Evolutionary conservation across 192 early-diverging fungal genomes (phyloP), one percentile per base, ranked within the genome.

Genomic region (Chytriomyces sp.): DNA sequence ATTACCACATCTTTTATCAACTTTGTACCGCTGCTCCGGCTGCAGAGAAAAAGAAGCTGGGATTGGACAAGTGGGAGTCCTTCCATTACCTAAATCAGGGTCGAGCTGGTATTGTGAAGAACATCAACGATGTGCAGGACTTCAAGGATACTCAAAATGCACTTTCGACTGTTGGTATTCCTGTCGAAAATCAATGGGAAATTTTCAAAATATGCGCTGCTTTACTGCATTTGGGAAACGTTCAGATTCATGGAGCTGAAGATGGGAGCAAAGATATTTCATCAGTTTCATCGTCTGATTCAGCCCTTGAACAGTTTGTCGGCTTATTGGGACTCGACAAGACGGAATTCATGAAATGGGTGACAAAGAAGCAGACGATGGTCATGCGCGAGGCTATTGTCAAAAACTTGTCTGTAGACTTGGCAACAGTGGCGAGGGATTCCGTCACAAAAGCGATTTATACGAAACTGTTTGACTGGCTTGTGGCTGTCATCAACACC

Each of bases 1-100:
- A 80, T 96, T 95, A 25, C 81, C 94, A 96, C 79, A 91, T 96
- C 70, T 96, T 96, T 73, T 96, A 96, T 78, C 94, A 96, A 58
- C 39, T 78, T 14, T 78, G 77, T 37, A 39, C 68, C 49, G 77
- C 75, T 38, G 69, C 64, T 22, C 77, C 77, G 2, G 67, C 70
- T 19, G 76, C 76, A 10, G 77, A 78, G 53, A 58, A 80, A 36
- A 88, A 91, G 53, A 87, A 90, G 40, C 82, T 92, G 22, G 89
- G 91, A 26, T 72, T 93, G 30, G 80, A 77, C 22, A 79, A 83
- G 49, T 90, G 79, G 66, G 74, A 79, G 2, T 76, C 87, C 37
- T 96, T 92, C 74, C 77, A 90, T 66, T 96, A 95, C 74, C 80
- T 92, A 12, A 86, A 84, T 57, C 93, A 94, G 77, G 91, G 93